A percentile compares a stretch with the other conserved stretches of the same genome.
Conservation (phyloP, 257 asterid genomes). For the Gentiana straminea region DNA sequence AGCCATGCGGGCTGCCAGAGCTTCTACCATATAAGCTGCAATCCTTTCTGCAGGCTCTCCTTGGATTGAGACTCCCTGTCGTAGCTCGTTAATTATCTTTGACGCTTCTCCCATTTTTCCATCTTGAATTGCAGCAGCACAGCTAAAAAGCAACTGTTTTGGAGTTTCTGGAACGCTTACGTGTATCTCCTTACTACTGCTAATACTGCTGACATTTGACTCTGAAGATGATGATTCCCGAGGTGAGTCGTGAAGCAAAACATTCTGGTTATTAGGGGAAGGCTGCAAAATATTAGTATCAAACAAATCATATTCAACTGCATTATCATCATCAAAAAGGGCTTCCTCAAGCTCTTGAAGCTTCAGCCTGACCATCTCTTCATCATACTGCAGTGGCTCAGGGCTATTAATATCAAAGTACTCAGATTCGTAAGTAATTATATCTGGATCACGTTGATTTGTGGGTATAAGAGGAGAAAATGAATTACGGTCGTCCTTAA, state of each 20-base stretch:
- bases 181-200: constrained; percentile 31
- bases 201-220: constrained; percentile 42
- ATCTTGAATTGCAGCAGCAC: constrained; percentile 59
- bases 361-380: constrained; percentile 52
- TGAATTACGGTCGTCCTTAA: constrained; percentile 12
- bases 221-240: constrained; percentile 58
- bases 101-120: constrained; percentile 45
- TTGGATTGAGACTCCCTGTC: constrained; percentile 68
- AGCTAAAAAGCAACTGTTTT: constrained; percentile 58
- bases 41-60: constrained; percentile 82
- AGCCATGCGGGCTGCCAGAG: constrained; percentile 78
- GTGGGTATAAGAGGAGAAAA: constrained; percentile 18
- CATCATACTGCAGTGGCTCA: constrained; percentile 35
- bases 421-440: constrained; percentile 25
- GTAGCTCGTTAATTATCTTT: constrained; percentile 44
- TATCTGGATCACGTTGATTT: constrained; percentile 15
- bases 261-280: constrained; percentile 12
- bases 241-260: constrained; percentile 47
- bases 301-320: constrained; percentile 11
- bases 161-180: constrained; percentile 27
- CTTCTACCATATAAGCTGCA: constrained; percentile 96
- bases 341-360: constrained; percentile 80
- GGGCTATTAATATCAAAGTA: constrained; percentile 28
- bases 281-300: constrained; percentile 41
- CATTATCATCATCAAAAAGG: constrained; percentile 48